Evolutionary conservation across 108 stramenopile genomes (phyloP).

Genomic region (Aureococcus anophagefferens): DNA sequence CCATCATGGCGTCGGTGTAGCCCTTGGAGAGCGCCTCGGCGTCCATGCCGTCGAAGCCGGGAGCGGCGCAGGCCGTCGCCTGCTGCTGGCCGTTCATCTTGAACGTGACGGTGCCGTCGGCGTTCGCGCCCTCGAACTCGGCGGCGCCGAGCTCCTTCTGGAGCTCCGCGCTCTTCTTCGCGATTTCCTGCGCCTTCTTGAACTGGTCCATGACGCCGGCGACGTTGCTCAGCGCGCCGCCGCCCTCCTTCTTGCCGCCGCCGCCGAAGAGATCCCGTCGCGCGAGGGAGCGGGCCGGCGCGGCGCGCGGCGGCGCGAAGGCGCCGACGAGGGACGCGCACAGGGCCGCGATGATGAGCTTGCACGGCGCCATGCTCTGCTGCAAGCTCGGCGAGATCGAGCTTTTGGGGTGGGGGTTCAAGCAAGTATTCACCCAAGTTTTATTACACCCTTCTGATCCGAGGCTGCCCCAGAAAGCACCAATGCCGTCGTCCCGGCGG

Average conservation of each 20-base stretch:
- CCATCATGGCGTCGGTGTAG: background rate
- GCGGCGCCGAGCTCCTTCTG: background rate
- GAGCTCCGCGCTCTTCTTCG: background rate
- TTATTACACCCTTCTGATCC: too few relatives aligned
- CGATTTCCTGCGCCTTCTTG: conserved; percentile 1
- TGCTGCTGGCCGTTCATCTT: background rate
- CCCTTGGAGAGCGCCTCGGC: background rate
- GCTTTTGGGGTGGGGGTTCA: too few relatives aligned
- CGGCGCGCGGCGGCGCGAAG: too few relatives aligned
- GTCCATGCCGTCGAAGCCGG: too few relatives aligned
- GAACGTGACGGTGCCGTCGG: background rate
- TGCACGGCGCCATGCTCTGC: too few relatives aligned
- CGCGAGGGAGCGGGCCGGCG: too few relatives aligned
- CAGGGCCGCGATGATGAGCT: too few relatives aligned
- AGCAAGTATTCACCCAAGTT: too few relatives aligned
- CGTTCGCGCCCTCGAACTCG: background rate
- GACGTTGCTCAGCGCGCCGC: background rate
- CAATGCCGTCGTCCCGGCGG: too few relatives aligned
- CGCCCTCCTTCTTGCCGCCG: background rate
- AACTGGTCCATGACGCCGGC: background rate
- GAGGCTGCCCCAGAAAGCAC: too few relatives aligned
- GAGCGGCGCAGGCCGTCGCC: background rate
- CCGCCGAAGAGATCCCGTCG: background rate
- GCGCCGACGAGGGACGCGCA: too few relatives aligned
- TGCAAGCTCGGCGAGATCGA: too few relatives aligned